Evolutionary conservation across 139 green algal genomes (phyloP).

Genomic region (Closterium sp.): DNA sequence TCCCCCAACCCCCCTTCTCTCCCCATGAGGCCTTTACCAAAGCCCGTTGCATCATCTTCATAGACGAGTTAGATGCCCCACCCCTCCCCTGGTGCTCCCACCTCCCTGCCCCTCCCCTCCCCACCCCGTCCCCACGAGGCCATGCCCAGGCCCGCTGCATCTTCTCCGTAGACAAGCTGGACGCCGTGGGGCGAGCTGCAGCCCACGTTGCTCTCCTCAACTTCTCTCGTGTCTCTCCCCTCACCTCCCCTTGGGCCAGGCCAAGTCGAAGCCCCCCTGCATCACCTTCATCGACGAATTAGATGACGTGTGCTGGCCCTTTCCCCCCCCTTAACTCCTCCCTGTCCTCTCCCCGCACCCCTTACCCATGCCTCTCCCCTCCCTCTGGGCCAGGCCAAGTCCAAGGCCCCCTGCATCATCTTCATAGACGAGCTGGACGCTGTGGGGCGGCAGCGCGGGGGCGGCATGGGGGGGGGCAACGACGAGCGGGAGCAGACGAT

Average conservation of each 20-base stretch:
- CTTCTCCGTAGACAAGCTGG: conserved; percentile 99
- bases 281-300: conserved; percentile 99
- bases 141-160: conserved; percentile 94
- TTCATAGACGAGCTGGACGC: conserved; percentile 99
- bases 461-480: conserved; percentile 96
- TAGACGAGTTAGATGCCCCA: too few relatives aligned
- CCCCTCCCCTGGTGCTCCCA: too few relatives aligned
- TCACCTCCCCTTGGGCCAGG: conserved; percentile 61
- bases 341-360: too few relatives aligned
- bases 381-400: neutral
- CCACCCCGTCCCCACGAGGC: neutral
- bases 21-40: too few relatives aligned
- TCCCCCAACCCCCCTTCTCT: too few relatives aligned
- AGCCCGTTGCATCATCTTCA: too few relatives aligned
- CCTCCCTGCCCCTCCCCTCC: neutral
- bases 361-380: too few relatives aligned
- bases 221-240: neutral
- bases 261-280: conserved; percentile 74
- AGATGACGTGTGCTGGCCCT: conserved; percentile 74
- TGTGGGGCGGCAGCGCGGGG: conserved; percentile 89
- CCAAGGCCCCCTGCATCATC: conserved; percentile 84
- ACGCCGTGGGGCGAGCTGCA: conserved; percentile 90
- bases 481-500: conserved; percentile 99
- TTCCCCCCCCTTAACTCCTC: too few relatives aligned
- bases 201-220: too few relatives aligned